Percentiles rank a stretch among this genome's conserved stretches.
phyloP scores from a whole-genome alignment of 2,329 filamentous ascomycete species.

The Biscogniauxia mediterranea region DNA sequence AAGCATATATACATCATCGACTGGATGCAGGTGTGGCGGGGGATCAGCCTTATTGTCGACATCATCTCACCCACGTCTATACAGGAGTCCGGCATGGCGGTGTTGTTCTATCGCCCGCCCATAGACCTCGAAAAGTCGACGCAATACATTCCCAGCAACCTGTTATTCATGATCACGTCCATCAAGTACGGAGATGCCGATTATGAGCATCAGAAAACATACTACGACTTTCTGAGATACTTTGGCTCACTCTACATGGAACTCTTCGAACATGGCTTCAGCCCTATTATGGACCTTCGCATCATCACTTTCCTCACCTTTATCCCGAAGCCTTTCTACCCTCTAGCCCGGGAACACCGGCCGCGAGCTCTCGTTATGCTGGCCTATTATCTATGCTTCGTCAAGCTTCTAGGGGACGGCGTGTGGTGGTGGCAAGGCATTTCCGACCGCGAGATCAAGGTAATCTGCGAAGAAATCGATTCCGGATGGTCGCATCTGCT shows the following conservation, averaged over 20 bases:
- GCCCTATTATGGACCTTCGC: conserved; percentile 45
- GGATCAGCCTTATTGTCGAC: conserved; percentile 49
- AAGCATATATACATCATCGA: conserved; percentile 51
- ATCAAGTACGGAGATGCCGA: conserved; percentile 45
- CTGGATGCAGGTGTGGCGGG: conserved; percentile 56
- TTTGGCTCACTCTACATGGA: conserved; percentile 53
- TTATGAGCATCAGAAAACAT: conserved; percentile 37
- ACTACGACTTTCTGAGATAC: conserved; percentile 47
- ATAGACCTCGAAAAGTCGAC: conserved; percentile 45
- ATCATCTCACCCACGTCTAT: conserved; percentile 34
- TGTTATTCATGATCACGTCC: conserved; percentile 49
- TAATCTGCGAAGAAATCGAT: conserved; percentile 42
- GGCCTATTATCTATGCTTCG: conserved; percentile 51
- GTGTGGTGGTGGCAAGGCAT: conserved; percentile 54
- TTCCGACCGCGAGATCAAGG: conserved; percentile 43
- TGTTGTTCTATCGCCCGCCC: conserved; percentile 48
- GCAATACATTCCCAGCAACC: conserved; percentile 43
- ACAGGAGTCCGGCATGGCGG: conserved; percentile 42
- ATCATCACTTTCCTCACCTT: conserved; percentile 55
- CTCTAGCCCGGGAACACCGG: conserved; percentile 40
- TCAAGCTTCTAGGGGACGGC: conserved; percentile 38
- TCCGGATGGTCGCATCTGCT: conserved; percentile 42
- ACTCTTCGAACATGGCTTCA: conserved; percentile 42
- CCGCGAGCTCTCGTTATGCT: conserved; percentile 51
- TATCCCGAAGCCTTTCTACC: conserved; percentile 43